A percentile compares a stretch with the other conserved stretches of the same genome.
These are phyloP conservation scores for Cajanus cajan DNA, from an alignment of 306 rosid genomes.

Conservation along the genomic window DNA sequence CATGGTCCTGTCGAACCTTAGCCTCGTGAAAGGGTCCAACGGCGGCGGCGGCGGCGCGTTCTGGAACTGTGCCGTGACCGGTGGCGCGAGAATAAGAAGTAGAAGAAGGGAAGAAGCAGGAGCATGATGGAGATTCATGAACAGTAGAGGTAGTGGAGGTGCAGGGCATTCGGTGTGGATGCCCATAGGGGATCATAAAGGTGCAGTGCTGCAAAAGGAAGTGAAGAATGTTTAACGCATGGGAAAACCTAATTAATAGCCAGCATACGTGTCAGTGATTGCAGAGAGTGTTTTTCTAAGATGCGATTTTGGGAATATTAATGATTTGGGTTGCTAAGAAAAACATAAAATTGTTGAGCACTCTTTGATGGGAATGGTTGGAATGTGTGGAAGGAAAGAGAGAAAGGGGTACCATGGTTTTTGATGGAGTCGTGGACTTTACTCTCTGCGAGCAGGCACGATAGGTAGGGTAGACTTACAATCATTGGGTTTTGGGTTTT, in stretches of 20 bases:
- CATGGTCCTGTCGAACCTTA: slow-evolving; percentile 44
- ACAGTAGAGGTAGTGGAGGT: not conserved
- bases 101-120: not conserved
- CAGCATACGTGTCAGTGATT: not conserved
- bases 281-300: not conserved
- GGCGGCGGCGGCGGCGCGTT: not conserved
- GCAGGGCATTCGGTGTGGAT: not conserved
- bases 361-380: not conserved
- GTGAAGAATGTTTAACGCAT: not conserved
- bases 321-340: not conserved
- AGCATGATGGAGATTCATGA: not conserved
- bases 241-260: not conserved
- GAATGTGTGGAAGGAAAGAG: not conserved
- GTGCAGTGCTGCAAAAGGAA: not conserved
- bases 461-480: not conserved
- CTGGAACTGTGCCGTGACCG: slow-evolving; percentile 34
- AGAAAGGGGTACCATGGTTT: not conserved
- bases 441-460: not conserved
- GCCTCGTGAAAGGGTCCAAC: not conserved
- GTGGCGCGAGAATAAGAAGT: slow-evolving; percentile 1
- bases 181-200: slow-evolving; percentile 30
- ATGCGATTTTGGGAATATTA: not conserved
- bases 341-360: not conserved
- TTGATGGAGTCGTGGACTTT: not conserved
- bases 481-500: slow-evolving; percentile 15